Evolutionary conservation across 23 red algal species (phyloP).

Genomic region (Gracilaria caudata): DNA sequence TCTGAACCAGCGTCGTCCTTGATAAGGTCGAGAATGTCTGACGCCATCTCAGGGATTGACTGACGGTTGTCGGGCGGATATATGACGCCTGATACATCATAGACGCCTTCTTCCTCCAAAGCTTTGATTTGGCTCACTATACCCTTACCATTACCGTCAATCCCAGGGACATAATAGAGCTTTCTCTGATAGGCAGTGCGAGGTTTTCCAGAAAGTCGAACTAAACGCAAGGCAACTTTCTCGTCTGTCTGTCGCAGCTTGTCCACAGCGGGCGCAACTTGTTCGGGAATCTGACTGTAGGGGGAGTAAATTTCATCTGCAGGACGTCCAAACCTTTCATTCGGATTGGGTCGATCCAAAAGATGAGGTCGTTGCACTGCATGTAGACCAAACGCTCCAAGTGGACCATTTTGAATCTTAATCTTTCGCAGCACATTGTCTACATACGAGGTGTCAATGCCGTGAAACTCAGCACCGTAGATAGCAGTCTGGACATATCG

Average conservation of each 20-base stretch:
- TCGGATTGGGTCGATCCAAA: conserved; percentile 46
- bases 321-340: conserved; percentile 21
- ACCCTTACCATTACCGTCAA: conserved; percentile 89
- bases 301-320: conserved; percentile 54
- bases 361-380: conserved; percentile 32
- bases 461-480: conserved; percentile 58
- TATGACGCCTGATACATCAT: conserved; percentile 70
- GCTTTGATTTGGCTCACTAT: conserved; percentile 69
- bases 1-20: conserved; percentile 17
- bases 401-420: background rate
- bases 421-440: conserved; percentile 46
- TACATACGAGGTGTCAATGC: conserved; percentile 39
- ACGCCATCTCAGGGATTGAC: conserved; percentile 31
- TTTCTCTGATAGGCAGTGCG: conserved; percentile 34
- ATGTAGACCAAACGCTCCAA: conserved; percentile 54
- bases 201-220: conserved; percentile 25
- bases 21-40: conserved; percentile 41
- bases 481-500: conserved; percentile 54
- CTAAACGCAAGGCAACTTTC: background rate
- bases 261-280: conserved; percentile 15
- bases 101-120: conserved; percentile 64
- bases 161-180: conserved; percentile 88
- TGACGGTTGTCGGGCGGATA: conserved; percentile 71
- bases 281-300: background rate
- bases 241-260: conserved; percentile 28